A percentile compares a stretch with the other conserved stretches of the same genome.
phyloP scores from a whole-genome alignment of 73 alveolate genomes.

The Paramecium caudatum region DNA sequence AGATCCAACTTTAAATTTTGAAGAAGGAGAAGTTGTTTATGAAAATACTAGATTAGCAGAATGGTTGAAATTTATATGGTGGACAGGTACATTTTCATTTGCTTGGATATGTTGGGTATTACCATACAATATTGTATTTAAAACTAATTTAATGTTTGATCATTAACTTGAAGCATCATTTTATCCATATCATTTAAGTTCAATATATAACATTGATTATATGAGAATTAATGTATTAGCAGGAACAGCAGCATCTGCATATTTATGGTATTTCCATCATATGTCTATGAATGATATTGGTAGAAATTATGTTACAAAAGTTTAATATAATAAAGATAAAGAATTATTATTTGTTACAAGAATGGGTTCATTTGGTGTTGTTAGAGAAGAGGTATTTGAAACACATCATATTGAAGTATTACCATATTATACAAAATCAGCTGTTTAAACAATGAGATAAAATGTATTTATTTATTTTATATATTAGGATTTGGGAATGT shows the following conservation, averaged over 20 bases:
- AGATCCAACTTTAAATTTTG: slow-evolving; percentile 89
- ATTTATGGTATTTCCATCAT: slow-evolving; percentile 59
- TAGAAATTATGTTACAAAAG: slow-evolving; percentile 81
- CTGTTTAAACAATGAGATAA: slow-evolving; percentile 75
- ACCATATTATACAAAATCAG: slow-evolving; percentile 81
- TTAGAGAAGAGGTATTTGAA: slow-evolving; percentile 85
- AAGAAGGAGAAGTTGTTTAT: slow-evolving; percentile 88
- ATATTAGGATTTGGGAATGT: slow-evolving; percentile 81
- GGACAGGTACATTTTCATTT: slow-evolving; percentile 79
- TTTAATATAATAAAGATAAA: slow-evolving; percentile 86
- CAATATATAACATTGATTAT: slow-evolving; percentile 1
- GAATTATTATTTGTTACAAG: slow-evolving; percentile 88
- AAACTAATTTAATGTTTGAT: slow-evolving; percentile 71
- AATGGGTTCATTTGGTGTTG: slow-evolving; percentile 81
- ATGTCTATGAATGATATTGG: slow-evolving; percentile 73
- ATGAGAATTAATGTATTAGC: slow-evolving; percentile 60
- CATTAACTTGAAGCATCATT: slow-evolving; percentile 55
- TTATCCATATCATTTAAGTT: slow-evolving; percentile 70
- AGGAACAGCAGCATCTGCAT: slow-evolving; percentile 70
- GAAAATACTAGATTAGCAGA: slow-evolving; percentile 87
- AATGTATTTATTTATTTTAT: neutral
- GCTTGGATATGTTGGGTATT: slow-evolving; percentile 80
- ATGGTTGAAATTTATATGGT: slow-evolving; percentile 82
- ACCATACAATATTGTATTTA: slow-evolving; percentile 64
- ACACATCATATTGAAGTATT: slow-evolving; percentile 85